A percentile compares a stretch with the other conserved stretches of the same genome.
phyloP scores from a whole-genome alignment of 768 basidiomycete genomes.

The Coprinopsis marcescibilis region DNA sequence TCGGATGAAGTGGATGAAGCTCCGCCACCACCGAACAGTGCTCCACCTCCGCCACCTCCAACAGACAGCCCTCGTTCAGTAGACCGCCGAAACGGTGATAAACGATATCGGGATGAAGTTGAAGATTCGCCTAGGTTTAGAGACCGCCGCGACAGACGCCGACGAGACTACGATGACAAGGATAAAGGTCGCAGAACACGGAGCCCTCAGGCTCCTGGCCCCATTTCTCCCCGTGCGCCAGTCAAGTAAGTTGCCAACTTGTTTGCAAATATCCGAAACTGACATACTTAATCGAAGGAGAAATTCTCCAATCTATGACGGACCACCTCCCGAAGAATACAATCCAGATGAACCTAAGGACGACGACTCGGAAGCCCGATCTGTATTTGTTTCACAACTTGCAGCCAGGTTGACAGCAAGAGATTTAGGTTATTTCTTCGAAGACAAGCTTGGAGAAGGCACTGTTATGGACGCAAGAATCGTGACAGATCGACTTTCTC shows the following conservation, averaged over 20 bases:
- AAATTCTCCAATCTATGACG: conserved; percentile 61
- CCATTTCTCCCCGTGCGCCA: too few relatives aligned
- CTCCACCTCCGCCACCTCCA: conserved; percentile 34
- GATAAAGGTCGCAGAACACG: conserved; percentile 27
- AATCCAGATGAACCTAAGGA: conserved; percentile 87
- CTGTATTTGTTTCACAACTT: conserved; percentile 97
- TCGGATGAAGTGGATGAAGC: conserved; percentile 49
- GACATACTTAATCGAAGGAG: conserved; percentile 38
- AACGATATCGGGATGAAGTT: conserved; percentile 45
- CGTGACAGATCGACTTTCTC: conserved; percentile 90
- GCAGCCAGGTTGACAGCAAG: conserved; percentile 94
- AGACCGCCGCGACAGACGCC: conserved; percentile 31
- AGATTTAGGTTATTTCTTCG: conserved; percentile 98
- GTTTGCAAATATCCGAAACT: neutral
- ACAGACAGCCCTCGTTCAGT: conserved; percentile 48
- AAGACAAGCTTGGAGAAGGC: conserved; percentile 91
- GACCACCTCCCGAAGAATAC: conserved; percentile 61
- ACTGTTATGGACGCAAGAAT: conserved; percentile 94
- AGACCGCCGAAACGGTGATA: conserved; percentile 51
- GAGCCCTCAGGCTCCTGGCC: conserved; percentile 38
- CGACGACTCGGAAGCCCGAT: conserved; percentile 96
- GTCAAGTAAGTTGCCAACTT: conserved; percentile 32
- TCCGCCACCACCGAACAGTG: conserved; percentile 29
- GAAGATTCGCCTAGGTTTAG: conserved; percentile 48
- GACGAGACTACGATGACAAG: conserved; percentile 38